Base-by-base conservation (phyloP, 1,284 basidiomycete species). In the Tilletia indica region DNA sequence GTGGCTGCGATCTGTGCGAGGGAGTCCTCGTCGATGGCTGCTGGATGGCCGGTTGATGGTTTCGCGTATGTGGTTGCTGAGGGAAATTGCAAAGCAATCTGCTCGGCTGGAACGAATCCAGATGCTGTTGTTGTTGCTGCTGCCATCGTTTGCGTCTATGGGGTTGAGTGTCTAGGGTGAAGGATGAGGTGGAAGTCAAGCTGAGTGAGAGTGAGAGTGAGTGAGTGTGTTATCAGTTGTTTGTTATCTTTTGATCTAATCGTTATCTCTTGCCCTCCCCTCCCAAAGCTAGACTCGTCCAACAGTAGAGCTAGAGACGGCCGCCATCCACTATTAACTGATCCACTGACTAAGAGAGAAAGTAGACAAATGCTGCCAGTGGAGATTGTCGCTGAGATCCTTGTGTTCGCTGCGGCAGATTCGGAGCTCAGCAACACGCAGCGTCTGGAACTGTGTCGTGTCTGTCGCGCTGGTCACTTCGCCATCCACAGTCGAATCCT, bases 381-480 rank as follows among this genome's bases (percentile, higher is more conserved):
- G 11, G 61, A 64, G 38, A 34, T 64, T 14, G 19, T 64, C 36
- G 61, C 36, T 36, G 61, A 64, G 36, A 64, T 64, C 61, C 61
- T 64, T 6, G 61, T 64, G 6, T 39, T 39, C 16, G 61, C 61
- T 16, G 61, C 61, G 8, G 34, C 36, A 14, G 38, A 64, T n/a
- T 14, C 36, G 0, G 16, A 14, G 12, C 38, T 64, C 61, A 64
- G n/a, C 61, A 64, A 64, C 61, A 14, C 31, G 12, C 61, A 64
- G 36, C 31, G 61, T 12, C 31, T 64, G 36, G 61, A 64, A 21
- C 61, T 64, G 34, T 38, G 61, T 42, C 61, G 61, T 39, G 61
- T 64, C 31, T 64, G 61, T 39, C 31, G 36, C 4, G 61, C 61
- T 8, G 61, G 61, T 14, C 36, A 38, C n/a, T n/a, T 64, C 36